Evolutionary conservation across 2,329 filamentous ascomycete species (phyloP).

Genomic region (Fusarium mundagurra): DNA sequence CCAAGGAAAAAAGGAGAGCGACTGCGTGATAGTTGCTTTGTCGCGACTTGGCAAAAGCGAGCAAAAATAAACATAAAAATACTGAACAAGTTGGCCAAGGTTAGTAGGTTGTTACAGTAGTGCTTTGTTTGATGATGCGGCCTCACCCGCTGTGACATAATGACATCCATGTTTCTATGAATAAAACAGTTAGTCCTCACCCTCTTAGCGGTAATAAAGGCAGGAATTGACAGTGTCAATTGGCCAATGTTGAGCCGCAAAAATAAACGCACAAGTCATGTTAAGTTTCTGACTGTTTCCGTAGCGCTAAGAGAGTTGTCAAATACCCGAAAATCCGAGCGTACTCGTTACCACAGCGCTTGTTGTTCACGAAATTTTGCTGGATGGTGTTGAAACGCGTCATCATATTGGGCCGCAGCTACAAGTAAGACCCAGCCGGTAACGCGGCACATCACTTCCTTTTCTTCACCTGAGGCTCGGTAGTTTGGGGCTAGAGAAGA

Average conservation of each 20-base stretch:
- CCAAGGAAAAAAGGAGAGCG: not conserved
- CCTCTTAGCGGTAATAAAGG: constrained; percentile 8
- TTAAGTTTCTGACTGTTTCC: not conserved
- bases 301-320: constrained; percentile 8
- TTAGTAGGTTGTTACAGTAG: constrained; percentile 4
- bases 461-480: constrained; percentile 32
- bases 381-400: constrained; percentile 33
- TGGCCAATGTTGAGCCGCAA: constrained; percentile 29
- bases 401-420: constrained; percentile 39
- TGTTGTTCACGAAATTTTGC: constrained; percentile 4
- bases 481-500: not conserved
- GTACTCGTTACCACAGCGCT: constrained; percentile 9
- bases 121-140: constrained; percentile 31
- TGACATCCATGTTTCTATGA: constrained; percentile 14
- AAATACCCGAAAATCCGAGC: not conserved
- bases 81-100: constrained; percentile 3
- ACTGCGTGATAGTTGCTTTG: not conserved
- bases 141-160: constrained; percentile 34
- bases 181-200: not conserved
- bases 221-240: constrained; percentile 6
- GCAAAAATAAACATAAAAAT: not conserved
- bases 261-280: constrained; percentile 1
- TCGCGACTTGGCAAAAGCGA: not conserved
- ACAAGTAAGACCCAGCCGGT: constrained; percentile 36
- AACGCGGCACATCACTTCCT: constrained; percentile 30